Percentiles rank a stretch among this genome's conserved stretches.
Conservation (phyloP, 441 rosid genomes). For the Syzygium syzygioides region DNA sequence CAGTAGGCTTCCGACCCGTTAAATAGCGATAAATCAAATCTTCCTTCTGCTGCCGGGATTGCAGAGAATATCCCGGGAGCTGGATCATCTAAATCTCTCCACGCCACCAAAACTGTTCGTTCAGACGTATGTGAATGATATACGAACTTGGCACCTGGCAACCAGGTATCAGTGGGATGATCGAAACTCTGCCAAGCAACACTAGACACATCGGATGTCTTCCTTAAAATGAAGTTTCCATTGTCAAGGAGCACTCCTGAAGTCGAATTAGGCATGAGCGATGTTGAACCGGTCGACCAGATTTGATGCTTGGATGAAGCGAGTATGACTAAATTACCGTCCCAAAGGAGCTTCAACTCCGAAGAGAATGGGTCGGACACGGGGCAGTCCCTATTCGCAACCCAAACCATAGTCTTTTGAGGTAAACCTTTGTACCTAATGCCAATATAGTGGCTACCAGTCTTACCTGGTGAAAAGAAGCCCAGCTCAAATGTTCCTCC, state of each 20-base stretch:
- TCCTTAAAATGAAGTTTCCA: slow-evolving; percentile 16
- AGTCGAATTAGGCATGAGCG: not conserved
- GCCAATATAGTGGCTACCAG: too few species aligned
- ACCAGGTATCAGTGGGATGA: slow-evolving; percentile 16
- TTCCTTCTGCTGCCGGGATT: slow-evolving; percentile 1
- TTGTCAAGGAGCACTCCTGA: slow-evolving; percentile 12
- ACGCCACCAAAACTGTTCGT: not conserved
- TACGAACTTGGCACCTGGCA: slow-evolving; percentile 14
- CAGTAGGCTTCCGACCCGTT: slow-evolving; percentile 6
- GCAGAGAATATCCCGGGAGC: slow-evolving; percentile 8
- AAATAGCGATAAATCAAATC: not conserved
- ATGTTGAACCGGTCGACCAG: slow-evolving; percentile 6
- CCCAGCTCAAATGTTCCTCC: too few species aligned
- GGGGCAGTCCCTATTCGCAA: slow-evolving; percentile 10
- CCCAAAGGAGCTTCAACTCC: slow-evolving; percentile 4
- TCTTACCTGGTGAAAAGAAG: too few species aligned
- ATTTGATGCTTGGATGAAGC: not conserved
- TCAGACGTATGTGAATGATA: not conserved
- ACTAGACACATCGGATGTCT: not conserved
- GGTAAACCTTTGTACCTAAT: slow-evolving; percentile 15
- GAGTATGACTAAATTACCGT: slow-evolving; percentile 8
- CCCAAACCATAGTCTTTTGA: slow-evolving; percentile 11
- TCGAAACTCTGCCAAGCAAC: slow-evolving; percentile 9
- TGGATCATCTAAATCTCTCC: slow-evolving; percentile 16
- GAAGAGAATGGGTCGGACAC: not conserved